Evolutionary conservation across 2,329 filamentous ascomycete species (phyloP), one percentile per base, ranked within the genome.

Genomic region (Pseudogymnoascus verrucosus): DNA sequence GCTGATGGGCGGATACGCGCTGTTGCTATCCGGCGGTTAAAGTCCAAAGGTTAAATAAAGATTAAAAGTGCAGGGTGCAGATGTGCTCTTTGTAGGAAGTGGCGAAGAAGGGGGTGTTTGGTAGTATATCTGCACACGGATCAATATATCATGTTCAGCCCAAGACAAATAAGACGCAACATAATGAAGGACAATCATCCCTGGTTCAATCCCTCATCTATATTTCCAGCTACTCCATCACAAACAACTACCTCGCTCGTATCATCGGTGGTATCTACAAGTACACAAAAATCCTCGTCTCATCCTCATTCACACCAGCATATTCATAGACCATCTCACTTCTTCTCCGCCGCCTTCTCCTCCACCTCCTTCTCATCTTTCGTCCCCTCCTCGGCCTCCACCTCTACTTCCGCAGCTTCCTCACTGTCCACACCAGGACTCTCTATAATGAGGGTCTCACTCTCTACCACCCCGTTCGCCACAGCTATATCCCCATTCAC

Each of bases 401-500:
- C 36, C 40, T 67, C 65, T 14, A 40, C 67, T 26, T 65, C 65
- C 59, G 64, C 39, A 19, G 47, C 62, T 61, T 65, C 66, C 28
- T 63, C 64, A 60, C 67, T 67, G 19, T 63, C 66, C 14, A 31
- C 44, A 59, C 42, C 64, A 60, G 66, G 66, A 51, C 64, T 65
- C 19, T 11, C 51, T 4, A 57, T n/a, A 16, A 57, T 12, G 19
- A 57, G 51, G 8, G 51, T 57, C 8, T 57, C 51, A 16, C 8
- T 26, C 34, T 67, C 61, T 21, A 67, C 44, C 1, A 21, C 63
- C n/a, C 28, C 40, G 7, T 66, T 44, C 14, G 40, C 44, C 0
- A 62, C 31, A 11, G 44, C 23, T 11, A 65, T n/a, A 11, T 65
- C 14, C 11, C 37, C 44, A 40, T 63, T 16, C 39, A 37, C 14